phyloP scores from a whole-genome alignment of 148 eudicot species.

The Selenicereus undatus region DNA sequence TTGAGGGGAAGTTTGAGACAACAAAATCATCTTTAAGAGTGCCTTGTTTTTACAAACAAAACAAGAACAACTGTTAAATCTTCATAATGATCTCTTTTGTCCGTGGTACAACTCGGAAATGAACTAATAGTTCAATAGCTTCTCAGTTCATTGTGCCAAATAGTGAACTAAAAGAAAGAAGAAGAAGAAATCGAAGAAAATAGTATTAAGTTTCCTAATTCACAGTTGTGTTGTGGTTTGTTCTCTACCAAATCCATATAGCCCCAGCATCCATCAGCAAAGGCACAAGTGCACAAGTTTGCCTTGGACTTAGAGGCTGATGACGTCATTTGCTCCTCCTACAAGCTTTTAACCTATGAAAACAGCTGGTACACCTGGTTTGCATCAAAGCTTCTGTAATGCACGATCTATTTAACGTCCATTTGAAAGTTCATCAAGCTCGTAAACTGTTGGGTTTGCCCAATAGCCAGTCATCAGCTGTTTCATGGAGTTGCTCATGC shows the following conservation, averaged over 20 bases:
- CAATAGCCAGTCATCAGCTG: constrained; percentile 30
- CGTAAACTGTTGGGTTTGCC: constrained; percentile 36
- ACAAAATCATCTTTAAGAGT: background rate
- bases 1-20: background rate
- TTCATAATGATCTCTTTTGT: constrained; percentile 10
- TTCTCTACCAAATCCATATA: constrained; percentile 38
- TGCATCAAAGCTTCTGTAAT: constrained; percentile 38
- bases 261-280: constrained; percentile 39
- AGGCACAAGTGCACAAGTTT: constrained; percentile 35
- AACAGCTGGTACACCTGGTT: constrained; percentile 37
- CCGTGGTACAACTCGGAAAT: constrained; percentile 9
- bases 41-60: background rate
- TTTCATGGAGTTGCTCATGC: constrained; percentile 41
- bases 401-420: constrained; percentile 41
- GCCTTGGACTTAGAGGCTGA: constrained; percentile 44
- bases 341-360: constrained; percentile 42
- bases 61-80: background rate
- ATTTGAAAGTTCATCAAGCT: constrained; percentile 37
- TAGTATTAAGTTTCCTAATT: background rate
- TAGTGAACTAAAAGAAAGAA: constrained; percentile 13
- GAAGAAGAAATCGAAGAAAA: background rate
- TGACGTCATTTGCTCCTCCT: constrained; percentile 42
- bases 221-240: constrained; percentile 11
- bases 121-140: constrained; percentile 15
- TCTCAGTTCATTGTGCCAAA: constrained; percentile 13